Evolutionary conservation across 2,329 filamentous ascomycete species (phyloP), one percentile per base, ranked within the genome.

Genomic region (Magnaporthiopsis poae): DNA sequence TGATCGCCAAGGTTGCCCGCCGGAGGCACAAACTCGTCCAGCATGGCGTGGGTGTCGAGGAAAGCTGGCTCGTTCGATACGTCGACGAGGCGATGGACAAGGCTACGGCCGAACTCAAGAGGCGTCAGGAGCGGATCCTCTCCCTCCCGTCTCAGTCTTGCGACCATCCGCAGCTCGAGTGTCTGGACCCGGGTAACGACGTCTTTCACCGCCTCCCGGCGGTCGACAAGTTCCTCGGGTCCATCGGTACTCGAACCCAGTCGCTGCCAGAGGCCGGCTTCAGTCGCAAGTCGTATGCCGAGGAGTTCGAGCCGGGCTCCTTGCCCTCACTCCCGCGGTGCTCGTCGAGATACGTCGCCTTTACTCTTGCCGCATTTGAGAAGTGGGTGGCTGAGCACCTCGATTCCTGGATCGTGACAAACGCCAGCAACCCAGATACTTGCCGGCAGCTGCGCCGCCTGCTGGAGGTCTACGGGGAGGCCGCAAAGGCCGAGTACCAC

Each of bases 311-410:
- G 18, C 46, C 21, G 18, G 46, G 13, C 46, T n/a, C 0, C 8
- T 25, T 56, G 21, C 46, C 46, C 3, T 56, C 21, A 4, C 46
- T 56, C 21, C 3, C 46, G 4, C 7, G 1, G 1, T 1, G 1
- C 46, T 2, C 7, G 21, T 11, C 7, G 21, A 9, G 15, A 0
- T 64, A 59, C 46, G 4, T 12, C 21, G 5, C 70, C 65, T 67
- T 73, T 66, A 64, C 70, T 8, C 70, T 84, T 0, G 72, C 71
- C 8, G 75, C 74, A 5, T 74, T 86, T 18, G 85, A 87, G 70
- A 56, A 65, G 0, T 87, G 84, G 85, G 79, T 85, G 2, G 72
- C 74, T 1, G 25, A 69, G 0, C 63, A 77, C 56, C 75, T 86
- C 0, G 62, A 71, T 0, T 13, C 27, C 0, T 85, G 82, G 82